Base-by-base conservation (phyloP, 257 asterid species). In the Nicotiana knightiana region DNA sequence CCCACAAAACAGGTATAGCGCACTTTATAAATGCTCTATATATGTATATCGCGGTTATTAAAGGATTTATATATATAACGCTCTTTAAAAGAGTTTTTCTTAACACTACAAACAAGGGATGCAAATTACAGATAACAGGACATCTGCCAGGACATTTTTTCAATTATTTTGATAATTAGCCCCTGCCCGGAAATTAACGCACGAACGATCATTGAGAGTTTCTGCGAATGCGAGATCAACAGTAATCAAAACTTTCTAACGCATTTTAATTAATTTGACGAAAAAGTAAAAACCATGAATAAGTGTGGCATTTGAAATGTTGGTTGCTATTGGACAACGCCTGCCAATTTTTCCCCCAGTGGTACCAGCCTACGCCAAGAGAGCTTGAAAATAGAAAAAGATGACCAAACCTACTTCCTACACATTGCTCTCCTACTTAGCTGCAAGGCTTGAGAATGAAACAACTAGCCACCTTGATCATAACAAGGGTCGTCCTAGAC, bases 281-380 rank as follows among this genome's bases (percentile, higher is more conserved):
- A 71, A 71, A 46, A 48, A 13, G 61, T 71, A 46, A 46, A 71
- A 46, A 71, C 61, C 79, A 46, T 70, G 18, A 70, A 43, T 53
- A 58, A 9, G 5, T 33, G 53, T 67, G 53, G 15, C 76, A 18
- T 35, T 71, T 71, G 16, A 71, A 71, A 30, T 71, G 79, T 71
- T 46, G 59, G 9, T 43, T 46, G 57, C 79, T 24, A 71, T 46
- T 46, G 39, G 39, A 71, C 51, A 17, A 68, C 58, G 51, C 51
- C 51, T 71, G 24, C 39, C 79, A 12, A 46, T 71, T 24, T 85
- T 81, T 75, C 81, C 89, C 68, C 65, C 83, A 73, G 71, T 83
- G 81, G 76, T 54, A 82, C 75, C 87, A 86, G 85, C 77, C 77
- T 79, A 83, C 85, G 90, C 88, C 85, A 82, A 73, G 77, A 70